A percentile compares a stretch with the other conserved stretches of the same genome.
Evolutionary conservation across 1,284 basidiomycete genomes (phyloP).

Genomic region (Boletus semigastroideus): DNA sequence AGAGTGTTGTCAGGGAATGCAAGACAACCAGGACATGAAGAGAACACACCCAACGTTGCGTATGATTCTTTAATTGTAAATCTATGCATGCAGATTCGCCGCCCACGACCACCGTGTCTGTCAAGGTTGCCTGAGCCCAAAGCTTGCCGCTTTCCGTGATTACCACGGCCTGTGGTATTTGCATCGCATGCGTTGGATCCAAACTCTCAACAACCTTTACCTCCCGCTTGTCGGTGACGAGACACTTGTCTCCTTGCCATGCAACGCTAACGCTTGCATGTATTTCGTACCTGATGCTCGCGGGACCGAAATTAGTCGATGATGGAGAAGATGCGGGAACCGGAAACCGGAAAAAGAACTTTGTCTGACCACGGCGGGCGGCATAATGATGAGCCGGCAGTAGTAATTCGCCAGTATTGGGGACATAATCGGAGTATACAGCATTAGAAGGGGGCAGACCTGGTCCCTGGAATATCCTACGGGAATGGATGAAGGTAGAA

Average conservation of each 20-base stretch:
- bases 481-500: conserved; percentile 67
- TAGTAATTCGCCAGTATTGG: conserved; percentile 51
- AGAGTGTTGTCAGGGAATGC: conserved; percentile 1
- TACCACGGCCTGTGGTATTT: conserved; percentile 54
- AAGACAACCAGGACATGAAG: conserved; percentile 1
- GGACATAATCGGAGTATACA: conserved; percentile 52
- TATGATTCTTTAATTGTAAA: conserved; percentile 76
- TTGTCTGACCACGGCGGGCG: conserved; percentile 67
- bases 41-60: conserved; percentile 61
- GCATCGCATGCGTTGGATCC: conserved; percentile 38
- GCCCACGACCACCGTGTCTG: conserved; percentile 61
- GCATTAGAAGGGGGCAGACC: conserved; percentile 80
- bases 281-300: conserved; percentile 66
- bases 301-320: conserved; percentile 66
- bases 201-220: conserved; percentile 63
- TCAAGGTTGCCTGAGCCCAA: conserved; percentile 66
- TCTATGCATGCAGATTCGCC: conserved; percentile 71
- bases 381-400: conserved; percentile 64
- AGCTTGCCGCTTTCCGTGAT: conserved; percentile 76
- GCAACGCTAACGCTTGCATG: conserved; percentile 65
- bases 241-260: conserved; percentile 68
- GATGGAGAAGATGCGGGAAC: conserved; percentile 64
- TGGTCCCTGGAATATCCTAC: conserved; percentile 72
- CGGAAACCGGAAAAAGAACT: conserved; percentile 72
- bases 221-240: conserved; percentile 61